Conservation (phyloP, 257 asterid genomes). For the Solanum medicagineum region DNA sequence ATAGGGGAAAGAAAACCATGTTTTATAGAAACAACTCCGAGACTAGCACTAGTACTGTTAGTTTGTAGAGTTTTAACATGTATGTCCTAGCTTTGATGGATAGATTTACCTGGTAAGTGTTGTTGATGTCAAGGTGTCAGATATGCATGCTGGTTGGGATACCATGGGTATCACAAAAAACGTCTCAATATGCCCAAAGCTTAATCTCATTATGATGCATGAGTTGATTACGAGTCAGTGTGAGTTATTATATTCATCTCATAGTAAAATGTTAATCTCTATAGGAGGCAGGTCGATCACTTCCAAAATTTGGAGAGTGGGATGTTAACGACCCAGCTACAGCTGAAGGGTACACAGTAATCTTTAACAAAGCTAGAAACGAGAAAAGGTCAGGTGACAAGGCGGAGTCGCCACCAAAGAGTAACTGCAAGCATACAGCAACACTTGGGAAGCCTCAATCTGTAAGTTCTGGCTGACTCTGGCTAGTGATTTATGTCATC, state of each 20-base stretch:
- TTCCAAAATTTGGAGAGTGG: constrained; percentile 75
- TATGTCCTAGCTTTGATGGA: not conserved
- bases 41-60: not conserved
- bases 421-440: constrained; percentile 25
- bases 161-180: no score
- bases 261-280: not conserved
- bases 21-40: not conserved
- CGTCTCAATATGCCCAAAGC: no score
- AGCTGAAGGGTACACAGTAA: constrained; percentile 57
- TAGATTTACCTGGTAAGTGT: not conserved
- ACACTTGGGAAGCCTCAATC: constrained; percentile 64
- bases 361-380: constrained; percentile 51
- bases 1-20: not conserved
- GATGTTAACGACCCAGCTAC: constrained; percentile 63
- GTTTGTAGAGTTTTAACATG: not conserved
- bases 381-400: constrained; percentile 48
- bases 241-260: not conserved
- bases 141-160: not conserved
- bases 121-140: not conserved
- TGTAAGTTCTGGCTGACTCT: constrained; percentile 25
- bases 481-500: not conserved
- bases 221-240: not conserved
- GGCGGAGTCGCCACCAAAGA: constrained; percentile 37
- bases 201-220: no score
- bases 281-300: constrained; percentile 38